A percentile compares a stretch with the other conserved stretches of the same genome.
Conservation (phyloP, 164 flowering plant species). For the Nymphaea colorata region DNA sequence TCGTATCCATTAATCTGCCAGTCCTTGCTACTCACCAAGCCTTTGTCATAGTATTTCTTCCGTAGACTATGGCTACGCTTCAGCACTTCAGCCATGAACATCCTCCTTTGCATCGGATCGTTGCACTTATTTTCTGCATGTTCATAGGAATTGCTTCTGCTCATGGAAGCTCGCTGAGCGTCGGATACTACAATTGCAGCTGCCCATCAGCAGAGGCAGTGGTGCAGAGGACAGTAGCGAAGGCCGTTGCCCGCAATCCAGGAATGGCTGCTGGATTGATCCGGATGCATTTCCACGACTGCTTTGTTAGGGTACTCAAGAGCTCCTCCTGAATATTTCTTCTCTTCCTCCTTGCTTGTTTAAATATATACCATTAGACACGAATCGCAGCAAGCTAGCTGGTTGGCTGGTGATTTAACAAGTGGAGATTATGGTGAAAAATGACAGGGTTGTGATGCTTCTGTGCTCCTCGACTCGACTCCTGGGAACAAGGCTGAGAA, state of each 20-base stretch:
- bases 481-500: too few relatives aligned
- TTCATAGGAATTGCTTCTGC: neutral
- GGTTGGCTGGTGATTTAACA: neutral
- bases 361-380: too few relatives aligned
- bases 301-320: constrained; percentile 44
- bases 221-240: too few relatives aligned
- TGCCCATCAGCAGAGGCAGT: too few relatives aligned
- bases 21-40: neutral
- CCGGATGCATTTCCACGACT: constrained; percentile 63
- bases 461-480: too few relatives aligned
- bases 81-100: neutral
- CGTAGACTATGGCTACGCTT: neutral
- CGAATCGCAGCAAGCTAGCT: neutral
- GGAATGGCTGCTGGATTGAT: constrained; percentile 37
- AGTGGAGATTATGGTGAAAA: neutral
- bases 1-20: too few relatives aligned
- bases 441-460: too few relatives aligned
- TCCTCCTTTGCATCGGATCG: neutral
- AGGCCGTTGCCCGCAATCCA: too few relatives aligned
- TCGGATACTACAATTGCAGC: too few relatives aligned
- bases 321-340: too few relatives aligned
- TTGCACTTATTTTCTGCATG: neutral
- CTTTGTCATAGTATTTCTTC: neutral
- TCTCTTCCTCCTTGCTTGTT: too few relatives aligned
- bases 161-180: neutral